phyloP scores from a whole-genome alignment of 805 yeast genomes.

The Metschnikowia corniflorae region DNA sequence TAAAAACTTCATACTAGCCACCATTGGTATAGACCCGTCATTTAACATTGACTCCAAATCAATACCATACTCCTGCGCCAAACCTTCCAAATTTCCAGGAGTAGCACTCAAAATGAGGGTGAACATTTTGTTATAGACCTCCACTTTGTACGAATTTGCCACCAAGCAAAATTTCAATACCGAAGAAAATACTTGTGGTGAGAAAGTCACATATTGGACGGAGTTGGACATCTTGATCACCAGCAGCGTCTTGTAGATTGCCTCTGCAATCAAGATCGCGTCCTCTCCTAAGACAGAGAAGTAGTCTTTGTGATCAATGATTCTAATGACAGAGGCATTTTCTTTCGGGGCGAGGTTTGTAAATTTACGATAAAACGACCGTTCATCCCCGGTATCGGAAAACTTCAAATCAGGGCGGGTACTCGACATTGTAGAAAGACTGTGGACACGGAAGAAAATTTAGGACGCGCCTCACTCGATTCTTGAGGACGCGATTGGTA shows the following conservation, averaged over 20 bases:
- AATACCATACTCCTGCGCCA: slow-evolving; percentile 34
- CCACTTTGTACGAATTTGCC: slow-evolving; percentile 71
- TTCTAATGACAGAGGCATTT: slow-evolving; percentile 49
- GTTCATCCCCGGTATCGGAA: slow-evolving; percentile 41
- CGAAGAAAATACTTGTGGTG: slow-evolving; percentile 67
- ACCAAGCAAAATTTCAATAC: slow-evolving; percentile 65
- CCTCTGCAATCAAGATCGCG: slow-evolving; percentile 79
- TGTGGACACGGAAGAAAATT: neutral
- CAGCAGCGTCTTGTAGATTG: slow-evolving; percentile 76
- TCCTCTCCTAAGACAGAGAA: slow-evolving; percentile 71
- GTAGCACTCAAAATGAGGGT: slow-evolving; percentile 59
- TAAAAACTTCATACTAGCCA: slow-evolving; percentile 36
- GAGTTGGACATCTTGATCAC: slow-evolving; percentile 62
- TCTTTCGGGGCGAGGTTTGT: slow-evolving; percentile 48
- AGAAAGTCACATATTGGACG: slow-evolving; percentile 66
- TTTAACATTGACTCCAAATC: slow-evolving; percentile 60
- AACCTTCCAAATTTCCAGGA: slow-evolving; percentile 79
- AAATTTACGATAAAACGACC: slow-evolving; percentile 43
- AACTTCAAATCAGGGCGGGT: slow-evolving; percentile 46
- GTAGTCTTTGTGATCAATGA: slow-evolving; percentile 79
- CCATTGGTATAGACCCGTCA: slow-evolving; percentile 39
- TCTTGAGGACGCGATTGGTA: neutral
- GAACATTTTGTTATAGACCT: slow-evolving; percentile 72
- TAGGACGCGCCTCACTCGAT: slow-evolving; percentile 9
- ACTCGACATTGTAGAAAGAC: slow-evolving; percentile 28